Evolutionary conservation across 2,329 filamentous ascomycete species (phyloP), one percentile per base, ranked within the genome.

Genomic region (Immersiporthe knoxdaviesiana): DNA sequence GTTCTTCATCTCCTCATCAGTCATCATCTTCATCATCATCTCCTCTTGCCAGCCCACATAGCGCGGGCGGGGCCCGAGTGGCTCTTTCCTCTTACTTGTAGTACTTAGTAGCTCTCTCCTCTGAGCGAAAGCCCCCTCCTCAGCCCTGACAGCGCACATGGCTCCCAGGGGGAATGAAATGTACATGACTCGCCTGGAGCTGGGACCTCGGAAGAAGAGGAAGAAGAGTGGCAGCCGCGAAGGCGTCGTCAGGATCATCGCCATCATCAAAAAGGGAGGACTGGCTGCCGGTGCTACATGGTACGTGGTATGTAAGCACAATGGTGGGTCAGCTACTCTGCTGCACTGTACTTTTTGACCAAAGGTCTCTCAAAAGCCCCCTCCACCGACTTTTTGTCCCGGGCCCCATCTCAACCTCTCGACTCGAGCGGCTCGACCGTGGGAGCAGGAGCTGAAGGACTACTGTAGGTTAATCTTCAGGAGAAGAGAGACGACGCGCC

Each of bases 91-190:
- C 52, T 56, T n/a, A n/a, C n/a, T n/a, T n/a, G n/a, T n/a, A n/a
- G n/a, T n/a, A n/a, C n/a, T n/a, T n/a, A 18, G 14, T 62, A 10
- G 35, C 35, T 37, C 59, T 24, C 32, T 18, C 14, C 52, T 27
- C 52, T 56, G n/a, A n/a, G n/a, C n/a, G n/a, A n/a, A n/a, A n/a
- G n/a, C n/a, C n/a, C n/a, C n/a, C n/a, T n/a, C 21, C 3, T n/a
- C 44, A 60, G 30, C 18, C 32, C 32, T 60, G 35, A 39, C 58
- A 60, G 58, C 32, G 10, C 58, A 37, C 58, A 60, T 60, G 58
- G 58, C 58, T 37, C 21, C 8, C 18, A 3, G 18, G 44, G 18
- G 44, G 18, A n/a, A n/a, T 12, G 24, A 27, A 32, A 16, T 11
- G 52, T 56, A 14, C 52, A 56, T 56, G 52, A 56, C 52, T 56